Base-by-base conservation (phyloP, 2,329 filamentous ascomycete species). In the Periconia sp. region DNA sequence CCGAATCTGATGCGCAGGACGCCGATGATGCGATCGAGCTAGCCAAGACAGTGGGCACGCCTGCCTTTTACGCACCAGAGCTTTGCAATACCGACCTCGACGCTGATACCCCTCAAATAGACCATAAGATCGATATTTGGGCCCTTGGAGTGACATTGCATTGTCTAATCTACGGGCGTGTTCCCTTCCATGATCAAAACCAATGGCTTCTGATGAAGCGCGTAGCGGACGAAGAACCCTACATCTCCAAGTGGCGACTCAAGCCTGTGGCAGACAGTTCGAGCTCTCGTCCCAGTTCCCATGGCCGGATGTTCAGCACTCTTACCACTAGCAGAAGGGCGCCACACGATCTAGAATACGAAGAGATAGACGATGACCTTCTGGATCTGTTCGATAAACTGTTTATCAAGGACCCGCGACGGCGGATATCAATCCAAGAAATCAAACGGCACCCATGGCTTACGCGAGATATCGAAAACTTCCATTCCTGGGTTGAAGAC, bases 21-120 rank as follows among this genome's bases (percentile, higher is more conserved):
- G 86, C 96, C 54, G 92, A 97, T 63, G 91, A 97, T 70, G 92
- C 96, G 58, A 85, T 96, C 55, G 94, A 97, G 71, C 80, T 99
- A n/a, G 93, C 94, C 55, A 97, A 97, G 79, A 97, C 94, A 1
- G 94, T 97, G 6, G 94, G 94, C 49, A 99, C 94, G 0, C 94
- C 94, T 6, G 94, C 93, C 1, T 99, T 99, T 76, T 99, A 97
- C 69, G 94, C 94, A 1, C 94, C 94, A 3, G 94, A 99, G 73
- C 82, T 99, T 37, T 99, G 94, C 76, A 94, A 92, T 71, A 95
- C 91, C 1, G 92, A 94, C 55, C 75, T 86, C 20, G 87, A 81
- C 57, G 65, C 73, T 75, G 63, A 85, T 82, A 67, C 89, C 83
- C 65, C 91, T 82, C 60, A 93, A 82, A 76, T 99, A 41, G 96